Base-by-base conservation (phyloP, 192 early-diverging fungal species). In the Coemansia sp. region DNA sequence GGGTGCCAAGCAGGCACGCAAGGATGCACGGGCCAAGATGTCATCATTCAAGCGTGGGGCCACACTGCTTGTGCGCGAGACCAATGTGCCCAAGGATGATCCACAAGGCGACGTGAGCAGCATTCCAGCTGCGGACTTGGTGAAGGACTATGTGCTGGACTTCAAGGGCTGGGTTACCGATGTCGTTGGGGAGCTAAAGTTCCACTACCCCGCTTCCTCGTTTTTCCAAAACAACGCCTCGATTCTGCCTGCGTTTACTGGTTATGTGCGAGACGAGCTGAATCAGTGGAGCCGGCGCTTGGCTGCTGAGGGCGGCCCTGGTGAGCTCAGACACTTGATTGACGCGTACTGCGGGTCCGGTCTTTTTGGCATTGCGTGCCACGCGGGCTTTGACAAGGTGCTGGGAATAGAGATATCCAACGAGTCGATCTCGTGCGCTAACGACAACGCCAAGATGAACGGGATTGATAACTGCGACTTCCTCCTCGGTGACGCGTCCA, bases 301-400 rank as follows among this genome's bases (percentile, higher is more conserved):
- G 41, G 53, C 35, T 3, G 61, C 62, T 1, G 43, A 60, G 10
- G 63, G 28, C 10, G 38, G 68, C 53, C 53, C 64, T 43, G 64
- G 82, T 47, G 74, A 62, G 38, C 77, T 85, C 34, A 66, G 59
- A 41, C 82, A 83, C 48, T 77, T 89, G 20, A 83, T 91, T 25
- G 90, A 91, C 59, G 87, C 90, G 0, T 91, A 89, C 72, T 91
- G 90, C 67, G 90, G 90, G 10, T 84, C 90, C 1, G 90, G 90
- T 9, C 66, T 91, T 21, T 91, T 91, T 80, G 88, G 85, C 4
- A 84, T 91, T 26, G 78, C 87, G 1, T 88, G 86, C 59, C 77
- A 84, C 21, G 59, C 70, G 14, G 83, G 78, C 9, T 91, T 89
- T 64, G 77, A 86, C 47, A 81, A 79, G 33, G 88, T 89, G 9